Evolutionary conservation across 2,329 filamentous ascomycete species (phyloP).

Genomic region (Monosporascus sp.): DNA sequence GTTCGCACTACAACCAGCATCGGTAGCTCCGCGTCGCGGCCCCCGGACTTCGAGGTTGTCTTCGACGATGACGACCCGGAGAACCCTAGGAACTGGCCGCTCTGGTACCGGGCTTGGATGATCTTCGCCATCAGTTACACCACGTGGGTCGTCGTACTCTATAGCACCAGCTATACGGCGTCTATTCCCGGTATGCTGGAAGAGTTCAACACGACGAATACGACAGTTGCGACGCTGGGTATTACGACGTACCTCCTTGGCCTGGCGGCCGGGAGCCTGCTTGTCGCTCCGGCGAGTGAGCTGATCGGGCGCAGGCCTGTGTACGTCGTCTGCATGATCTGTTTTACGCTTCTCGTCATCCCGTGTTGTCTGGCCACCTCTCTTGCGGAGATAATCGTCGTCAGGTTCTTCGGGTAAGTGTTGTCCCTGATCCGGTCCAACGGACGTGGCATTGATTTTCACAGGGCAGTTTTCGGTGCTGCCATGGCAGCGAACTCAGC

Average conservation of each 20-base stretch:
- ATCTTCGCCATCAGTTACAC: constrained; percentile 40
- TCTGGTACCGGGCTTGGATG: constrained; percentile 40
- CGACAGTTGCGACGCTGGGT: constrained; percentile 64
- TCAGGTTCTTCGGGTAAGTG: constrained; percentile 64
- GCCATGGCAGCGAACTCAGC: constrained; percentile 81
- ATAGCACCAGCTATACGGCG: constrained; percentile 74
- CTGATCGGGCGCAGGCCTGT: constrained; percentile 64
- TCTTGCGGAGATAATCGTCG: constrained; percentile 61
- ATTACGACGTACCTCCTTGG: constrained; percentile 75
- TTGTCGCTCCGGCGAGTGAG: constrained; percentile 70
- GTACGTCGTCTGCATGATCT: constrained; percentile 58
- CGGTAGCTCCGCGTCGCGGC: constrained; percentile 36
- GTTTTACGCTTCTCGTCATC: constrained; percentile 65
- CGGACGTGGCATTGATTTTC: constrained; percentile 23
- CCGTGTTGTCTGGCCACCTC: constrained; percentile 67
- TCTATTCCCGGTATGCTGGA: constrained; percentile 62
- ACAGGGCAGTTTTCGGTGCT: constrained; percentile 61
- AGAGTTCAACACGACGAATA: constrained; percentile 55
- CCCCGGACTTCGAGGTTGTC: constrained; percentile 65
- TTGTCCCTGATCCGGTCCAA: neutral
- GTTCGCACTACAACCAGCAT: constrained; percentile 37
- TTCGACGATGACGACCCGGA: constrained; percentile 58
- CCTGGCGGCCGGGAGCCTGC: constrained; percentile 63
- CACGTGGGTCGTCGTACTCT: constrained; percentile 55
- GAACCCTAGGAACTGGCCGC: constrained; percentile 65